phyloP scores from a whole-genome alignment of 2,329 filamentous ascomycete species.

The Pyrenophora tritici-repentis region DNA sequence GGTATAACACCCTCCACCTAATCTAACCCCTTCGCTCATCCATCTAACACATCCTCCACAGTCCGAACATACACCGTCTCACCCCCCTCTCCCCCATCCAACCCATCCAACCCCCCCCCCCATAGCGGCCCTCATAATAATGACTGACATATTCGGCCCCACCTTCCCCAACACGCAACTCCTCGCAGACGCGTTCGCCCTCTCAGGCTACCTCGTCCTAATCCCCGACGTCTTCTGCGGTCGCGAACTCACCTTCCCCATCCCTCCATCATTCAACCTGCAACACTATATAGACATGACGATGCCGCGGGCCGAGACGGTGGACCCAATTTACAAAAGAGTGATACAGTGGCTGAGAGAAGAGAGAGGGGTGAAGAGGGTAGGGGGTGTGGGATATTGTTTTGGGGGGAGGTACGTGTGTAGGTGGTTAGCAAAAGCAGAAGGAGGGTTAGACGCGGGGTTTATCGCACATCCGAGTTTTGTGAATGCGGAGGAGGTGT shows the following conservation, averaged over 20 bases:
- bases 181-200: conserved; percentile 75
- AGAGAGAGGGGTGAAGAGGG: conserved; percentile 57
- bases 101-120: conserved; percentile 49
- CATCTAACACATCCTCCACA: conserved; percentile 32
- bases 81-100: conserved; percentile 44
- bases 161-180: conserved; percentile 57
- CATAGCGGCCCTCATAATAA: conserved; percentile 60
- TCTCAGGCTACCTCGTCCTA: conserved; percentile 71
- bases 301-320: conserved; percentile 47
- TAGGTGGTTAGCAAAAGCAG: conserved; percentile 64
- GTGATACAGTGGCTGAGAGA: conserved; percentile 64
- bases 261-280: conserved; percentile 56
- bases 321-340: conserved; percentile 60
- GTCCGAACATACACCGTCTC: conserved; percentile 60
- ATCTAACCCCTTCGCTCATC: too few species aligned
- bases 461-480: conserved; percentile 80
- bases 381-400: conserved; percentile 74
- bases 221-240: conserved; percentile 74
- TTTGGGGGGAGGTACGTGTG: conserved; percentile 68
- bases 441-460: conserved; percentile 67
- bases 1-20: conserved; percentile 33
- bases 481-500: conserved; percentile 65
- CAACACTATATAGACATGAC: conserved; percentile 54
- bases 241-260: conserved; percentile 63
- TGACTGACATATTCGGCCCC: conserved; percentile 62